Conservation (phyloP, 352 stramenopile genomes). For the Globisporangium viniferum region DNA sequence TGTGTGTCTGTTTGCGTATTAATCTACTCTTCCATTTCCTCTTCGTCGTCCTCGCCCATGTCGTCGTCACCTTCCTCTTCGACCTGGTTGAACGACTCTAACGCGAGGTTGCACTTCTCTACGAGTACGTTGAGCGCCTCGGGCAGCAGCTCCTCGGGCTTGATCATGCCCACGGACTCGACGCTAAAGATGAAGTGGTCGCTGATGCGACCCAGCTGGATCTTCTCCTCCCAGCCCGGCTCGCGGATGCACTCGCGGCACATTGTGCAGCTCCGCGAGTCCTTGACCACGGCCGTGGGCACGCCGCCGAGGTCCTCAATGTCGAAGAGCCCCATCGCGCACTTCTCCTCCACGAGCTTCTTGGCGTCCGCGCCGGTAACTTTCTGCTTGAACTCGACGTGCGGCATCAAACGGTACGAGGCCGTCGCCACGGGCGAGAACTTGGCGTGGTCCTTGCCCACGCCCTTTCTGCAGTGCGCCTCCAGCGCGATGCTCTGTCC, state of each 20-base stretch:
- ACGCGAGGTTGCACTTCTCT: slow-evolving; percentile 81
- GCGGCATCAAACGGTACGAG: slow-evolving; percentile 92
- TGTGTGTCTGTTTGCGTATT: slow-evolving; percentile 4
- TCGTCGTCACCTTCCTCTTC: slow-evolving; percentile 46
- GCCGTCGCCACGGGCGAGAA: slow-evolving; percentile 96
- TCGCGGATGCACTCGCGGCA: slow-evolving; percentile 95
- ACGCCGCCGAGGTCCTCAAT: slow-evolving; percentile 88
- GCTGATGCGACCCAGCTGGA: slow-evolving; percentile 89
- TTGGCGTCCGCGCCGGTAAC: slow-evolving; percentile 63
- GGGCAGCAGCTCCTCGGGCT: slow-evolving; percentile 72
- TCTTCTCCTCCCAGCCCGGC: slow-evolving; percentile 78
- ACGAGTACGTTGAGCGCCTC: slow-evolving; percentile 79
- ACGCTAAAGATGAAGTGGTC: slow-evolving; percentile 97
- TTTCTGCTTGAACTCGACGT: slow-evolving; percentile 68
- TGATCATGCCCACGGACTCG: slow-evolving; percentile 86
- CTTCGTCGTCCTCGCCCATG: slow-evolving; percentile 43
- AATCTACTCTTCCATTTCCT: slow-evolving; percentile 36
- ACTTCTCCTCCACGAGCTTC: slow-evolving; percentile 59
- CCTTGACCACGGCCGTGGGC: slow-evolving; percentile 76
- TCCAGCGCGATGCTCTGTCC: slow-evolving; percentile 96
- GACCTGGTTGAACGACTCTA: slow-evolving; percentile 70
- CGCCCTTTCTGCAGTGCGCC: slow-evolving; percentile 92
- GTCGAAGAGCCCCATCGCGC: slow-evolving; percentile 85
- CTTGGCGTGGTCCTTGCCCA: slow-evolving; percentile 98
- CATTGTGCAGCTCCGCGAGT: slow-evolving; percentile 92